phyloP scores from a whole-genome alignment of 202 grass and related monocot genomes.

The Setaria italica region DNA sequence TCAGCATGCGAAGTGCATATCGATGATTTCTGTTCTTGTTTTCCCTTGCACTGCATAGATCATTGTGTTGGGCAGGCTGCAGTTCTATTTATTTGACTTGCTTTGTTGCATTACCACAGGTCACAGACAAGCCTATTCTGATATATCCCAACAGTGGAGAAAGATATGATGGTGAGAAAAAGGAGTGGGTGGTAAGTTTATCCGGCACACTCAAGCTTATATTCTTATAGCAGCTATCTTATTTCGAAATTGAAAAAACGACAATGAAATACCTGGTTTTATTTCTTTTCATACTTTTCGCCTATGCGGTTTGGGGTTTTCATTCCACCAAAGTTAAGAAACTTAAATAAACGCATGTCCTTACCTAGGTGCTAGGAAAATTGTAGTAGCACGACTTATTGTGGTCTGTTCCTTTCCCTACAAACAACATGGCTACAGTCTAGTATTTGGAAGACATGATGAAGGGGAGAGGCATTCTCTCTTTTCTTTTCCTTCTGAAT shows the following conservation, averaged over 20 bases:
- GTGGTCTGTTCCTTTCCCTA: neutral
- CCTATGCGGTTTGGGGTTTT: slow-evolving; percentile 7
- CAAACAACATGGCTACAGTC: neutral
- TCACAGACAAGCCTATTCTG: slow-evolving; percentile 93
- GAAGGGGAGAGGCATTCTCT: neutral
- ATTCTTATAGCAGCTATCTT: slow-evolving; percentile 19
- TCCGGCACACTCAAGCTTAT: neutral
- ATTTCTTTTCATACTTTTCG: neutral
- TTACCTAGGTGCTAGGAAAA: slow-evolving; percentile 14
- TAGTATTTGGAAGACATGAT: slow-evolving; percentile 1
- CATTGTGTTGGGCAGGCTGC: neutral
- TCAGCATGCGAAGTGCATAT: neutral
- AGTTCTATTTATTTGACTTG: neutral
- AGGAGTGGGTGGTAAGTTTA: slow-evolving; percentile 97
- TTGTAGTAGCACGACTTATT: neutral
- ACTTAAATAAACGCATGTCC: neutral
- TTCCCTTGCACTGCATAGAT: neutral
- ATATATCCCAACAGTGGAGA: slow-evolving; percentile 99
- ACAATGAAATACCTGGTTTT: slow-evolving; percentile 27
- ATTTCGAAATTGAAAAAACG: slow-evolving; percentile 6
- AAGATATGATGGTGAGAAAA: slow-evolving; percentile 87
- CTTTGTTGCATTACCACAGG: slow-evolving; percentile 54
- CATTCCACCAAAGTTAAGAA: neutral
- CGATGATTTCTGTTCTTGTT: slow-evolving; percentile 15
- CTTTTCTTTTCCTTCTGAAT: neutral